Evolutionary conservation across 495 filamentous ascomycete genomes (phyloP).

Genomic region (Penicillium verhagenii): DNA sequence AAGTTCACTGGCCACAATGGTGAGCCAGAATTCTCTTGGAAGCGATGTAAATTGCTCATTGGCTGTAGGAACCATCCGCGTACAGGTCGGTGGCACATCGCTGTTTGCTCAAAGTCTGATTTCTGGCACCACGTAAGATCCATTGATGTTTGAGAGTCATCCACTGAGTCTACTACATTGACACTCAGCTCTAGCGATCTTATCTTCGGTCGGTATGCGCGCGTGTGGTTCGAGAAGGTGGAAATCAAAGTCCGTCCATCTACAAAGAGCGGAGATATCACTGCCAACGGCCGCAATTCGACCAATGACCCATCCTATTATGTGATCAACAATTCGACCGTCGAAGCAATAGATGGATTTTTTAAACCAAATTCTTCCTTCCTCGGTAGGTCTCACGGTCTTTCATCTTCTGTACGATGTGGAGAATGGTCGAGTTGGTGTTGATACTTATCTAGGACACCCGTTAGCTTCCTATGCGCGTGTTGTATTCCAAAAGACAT

Average conservation of each 20-base stretch:
- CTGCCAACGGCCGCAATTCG: constrained; percentile 28
- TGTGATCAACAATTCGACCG: constrained; percentile 54
- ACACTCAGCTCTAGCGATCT: not conserved
- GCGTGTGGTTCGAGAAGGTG: not conserved
- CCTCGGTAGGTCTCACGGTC: not conserved
- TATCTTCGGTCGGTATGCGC: not conserved
- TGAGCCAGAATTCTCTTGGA: not conserved
- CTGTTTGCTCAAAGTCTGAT: not conserved
- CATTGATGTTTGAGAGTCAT: too few species aligned
- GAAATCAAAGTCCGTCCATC: not conserved
- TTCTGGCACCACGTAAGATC: not conserved
- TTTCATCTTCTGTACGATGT: too few species aligned
- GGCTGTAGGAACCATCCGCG: not conserved
- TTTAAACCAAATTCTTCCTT: not conserved
- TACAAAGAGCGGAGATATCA: not conserved
- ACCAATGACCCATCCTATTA: constrained; percentile 51
- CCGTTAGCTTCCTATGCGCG: constrained; percentile 57
- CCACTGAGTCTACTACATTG: too few species aligned
- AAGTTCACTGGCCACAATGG: not conserved
- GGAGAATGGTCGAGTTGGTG: too few species aligned
- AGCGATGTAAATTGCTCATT: not conserved
- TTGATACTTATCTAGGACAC: constrained; percentile 49
- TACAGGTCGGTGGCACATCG: not conserved
- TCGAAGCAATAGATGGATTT: not conserved
- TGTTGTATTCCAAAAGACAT: constrained; percentile 56